A percentile compares a stretch with the other conserved stretches of the same genome.
These are phyloP conservation scores for Pugionium cornutum DNA, from an alignment of 345 rosid species.

Conservation along the genomic window DNA sequence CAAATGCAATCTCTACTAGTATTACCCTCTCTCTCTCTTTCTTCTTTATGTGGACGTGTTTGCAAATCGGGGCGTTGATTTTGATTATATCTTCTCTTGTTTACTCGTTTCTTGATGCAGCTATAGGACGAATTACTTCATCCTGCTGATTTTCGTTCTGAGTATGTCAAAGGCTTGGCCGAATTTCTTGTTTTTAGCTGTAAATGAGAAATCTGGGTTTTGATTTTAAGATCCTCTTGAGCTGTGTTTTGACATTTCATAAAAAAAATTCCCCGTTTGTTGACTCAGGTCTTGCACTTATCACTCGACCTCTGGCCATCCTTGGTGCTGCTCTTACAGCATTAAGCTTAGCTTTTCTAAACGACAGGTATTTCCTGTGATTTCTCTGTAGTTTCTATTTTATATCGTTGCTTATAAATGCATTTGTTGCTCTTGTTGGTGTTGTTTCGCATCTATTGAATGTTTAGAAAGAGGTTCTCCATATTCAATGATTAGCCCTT, in stretches of 20 bases:
- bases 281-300: conserved; percentile 39
- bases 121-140: conserved; percentile 45
- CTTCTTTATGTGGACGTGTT: neutral
- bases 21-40: neutral
- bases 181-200: conserved; percentile 4
- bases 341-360: conserved; percentile 19
- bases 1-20: conserved; percentile 49
- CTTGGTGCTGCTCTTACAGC: conserved; percentile 43
- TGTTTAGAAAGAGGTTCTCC: neutral
- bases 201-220: conserved; percentile 1
- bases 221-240: conserved; percentile 5
- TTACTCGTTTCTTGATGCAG: conserved; percentile 19
- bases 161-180: conserved; percentile 25
- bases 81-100: conserved; percentile 9
- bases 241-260: neutral
- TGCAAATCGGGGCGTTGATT: neutral
- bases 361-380: conserved; percentile 26
- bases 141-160: conserved; percentile 36
- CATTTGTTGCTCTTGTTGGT: neutral
- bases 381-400: neutral
- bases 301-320: conserved; percentile 37
- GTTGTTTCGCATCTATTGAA: conserved; percentile 2
- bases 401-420: neutral
- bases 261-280: neutral
- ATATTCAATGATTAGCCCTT: neutral